A percentile compares a stretch with the other conserved stretches of the same genome.
These are phyloP conservation scores for Pseudonitzschia multistriata DNA, from an alignment of 108 stramenopile species.

Conservation along the genomic window DNA sequence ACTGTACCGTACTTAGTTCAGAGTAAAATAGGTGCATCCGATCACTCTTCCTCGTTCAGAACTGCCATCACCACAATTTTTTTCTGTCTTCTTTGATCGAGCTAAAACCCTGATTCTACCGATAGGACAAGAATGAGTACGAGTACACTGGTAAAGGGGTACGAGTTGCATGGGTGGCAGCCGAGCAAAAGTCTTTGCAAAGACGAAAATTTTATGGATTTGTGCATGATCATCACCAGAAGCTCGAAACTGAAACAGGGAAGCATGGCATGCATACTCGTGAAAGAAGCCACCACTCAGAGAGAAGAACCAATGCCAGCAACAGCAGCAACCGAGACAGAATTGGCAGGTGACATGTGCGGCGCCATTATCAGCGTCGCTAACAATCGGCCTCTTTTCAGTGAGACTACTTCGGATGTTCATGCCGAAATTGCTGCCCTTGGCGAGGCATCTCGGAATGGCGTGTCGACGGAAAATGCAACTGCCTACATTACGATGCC, in stretches of 20 bases:
- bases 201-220: slow-evolving; percentile 69
- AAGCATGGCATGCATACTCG: slow-evolving; percentile 70
- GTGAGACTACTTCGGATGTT: slow-evolving; percentile 49
- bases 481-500: slow-evolving; percentile 77
- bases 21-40: too few relatives aligned
- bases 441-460: slow-evolving; percentile 36
- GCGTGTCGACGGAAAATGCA: slow-evolving; percentile 11
- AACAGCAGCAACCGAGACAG: not conserved
- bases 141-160: slow-evolving; percentile 12
- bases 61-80: too few relatives aligned
- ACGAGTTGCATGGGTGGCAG: slow-evolving; percentile 45
- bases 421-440: slow-evolving; percentile 75
- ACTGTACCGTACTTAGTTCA: too few relatives aligned
- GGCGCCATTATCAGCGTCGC: slow-evolving; percentile 45
- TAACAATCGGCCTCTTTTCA: slow-evolving; percentile 52
- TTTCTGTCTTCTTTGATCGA: too few relatives aligned
- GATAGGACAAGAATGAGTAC: not conserved
- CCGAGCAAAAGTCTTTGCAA: slow-evolving; percentile 37
- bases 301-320: not conserved
- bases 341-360: not conserved
- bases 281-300: slow-evolving; percentile 17
- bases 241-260: slow-evolving; percentile 56
- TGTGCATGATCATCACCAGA: slow-evolving; percentile 59
- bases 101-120: too few relatives aligned
- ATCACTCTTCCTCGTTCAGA: too few relatives aligned